These are phyloP conservation scores for Exophiala xenobiotica DNA, from an alignment of 2,329 filamentous ascomycete genomes.

Conservation along the genomic window DNA sequence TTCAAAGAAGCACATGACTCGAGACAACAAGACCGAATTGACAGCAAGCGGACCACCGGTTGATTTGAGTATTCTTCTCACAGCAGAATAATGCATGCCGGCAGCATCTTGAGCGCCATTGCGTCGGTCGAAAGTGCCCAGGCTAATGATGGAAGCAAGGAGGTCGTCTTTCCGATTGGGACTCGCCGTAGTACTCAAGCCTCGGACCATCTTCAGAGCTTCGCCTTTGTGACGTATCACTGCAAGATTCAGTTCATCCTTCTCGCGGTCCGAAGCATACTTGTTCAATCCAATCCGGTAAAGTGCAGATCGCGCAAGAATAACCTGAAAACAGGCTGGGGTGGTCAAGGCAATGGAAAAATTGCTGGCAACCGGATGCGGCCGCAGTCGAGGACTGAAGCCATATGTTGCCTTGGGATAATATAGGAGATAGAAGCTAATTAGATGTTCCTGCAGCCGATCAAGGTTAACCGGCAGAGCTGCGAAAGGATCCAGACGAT, in stretches of 20 bases:
- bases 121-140: slow-evolving; percentile 24
- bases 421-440: slow-evolving; percentile 26
- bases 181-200: slow-evolving; percentile 11
- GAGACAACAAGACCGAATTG: slow-evolving; percentile 19
- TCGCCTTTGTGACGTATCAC: slow-evolving; percentile 25
- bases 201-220: slow-evolving; percentile 20
- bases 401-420: slow-evolving; percentile 28
- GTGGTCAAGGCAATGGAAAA: slow-evolving; percentile 27
- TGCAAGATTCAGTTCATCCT: slow-evolving; percentile 17
- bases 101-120: slow-evolving; percentile 17
- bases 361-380: slow-evolving; percentile 27
- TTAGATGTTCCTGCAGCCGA: slow-evolving; percentile 25
- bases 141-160: slow-evolving; percentile 24
- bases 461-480: slow-evolving; percentile 22
- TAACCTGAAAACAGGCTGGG: slow-evolving; percentile 27
- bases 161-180: slow-evolving; percentile 23
- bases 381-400: slow-evolving; percentile 25
- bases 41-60: slow-evolving; percentile 23
- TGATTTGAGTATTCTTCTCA: slow-evolving; percentile 21
- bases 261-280: slow-evolving; percentile 22
- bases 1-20: slow-evolving; percentile 27
- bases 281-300: slow-evolving; percentile 25
- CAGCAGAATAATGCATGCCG: slow-evolving; percentile 21
- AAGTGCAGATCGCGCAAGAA: slow-evolving; percentile 26
- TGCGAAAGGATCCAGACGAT: slow-evolving; percentile 25